A percentile compares a stretch with the other conserved stretches of the same genome.
phyloP scores from a whole-genome alignment of 2,329 filamentous ascomycete species.

The Mycosphaerella sp. region DNA sequence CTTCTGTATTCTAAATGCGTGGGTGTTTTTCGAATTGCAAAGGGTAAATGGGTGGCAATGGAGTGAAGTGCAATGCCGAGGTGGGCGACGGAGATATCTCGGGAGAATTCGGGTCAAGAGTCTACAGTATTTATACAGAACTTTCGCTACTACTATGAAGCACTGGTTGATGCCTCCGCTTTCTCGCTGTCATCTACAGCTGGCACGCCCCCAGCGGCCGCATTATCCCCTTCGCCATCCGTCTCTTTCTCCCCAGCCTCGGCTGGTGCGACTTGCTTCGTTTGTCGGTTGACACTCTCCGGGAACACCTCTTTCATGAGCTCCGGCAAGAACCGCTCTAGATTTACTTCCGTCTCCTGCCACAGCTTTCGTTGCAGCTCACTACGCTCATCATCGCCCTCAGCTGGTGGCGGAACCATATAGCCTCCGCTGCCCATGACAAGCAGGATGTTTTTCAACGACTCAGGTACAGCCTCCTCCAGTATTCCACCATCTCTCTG shows the following conservation, averaged over 20 bases:
- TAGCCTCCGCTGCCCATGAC: conserved; percentile 91
- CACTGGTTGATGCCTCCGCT: conserved; percentile 1
- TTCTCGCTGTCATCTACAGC: background rate
- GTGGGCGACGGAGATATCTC: no score
- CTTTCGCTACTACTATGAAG: background rate
- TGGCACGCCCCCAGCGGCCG: background rate
- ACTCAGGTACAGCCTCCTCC: conserved; percentile 93
- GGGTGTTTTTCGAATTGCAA: no score
- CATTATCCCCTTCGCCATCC: background rate
- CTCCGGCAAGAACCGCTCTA: conserved; percentile 55
- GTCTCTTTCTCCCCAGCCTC: background rate
- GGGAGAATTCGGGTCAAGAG: no score
- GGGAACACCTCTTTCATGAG: conserved; percentile 56
- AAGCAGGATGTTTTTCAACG: conserved; percentile 88
- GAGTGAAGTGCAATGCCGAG: no score
- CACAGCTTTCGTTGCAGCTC: conserved; percentile 50
- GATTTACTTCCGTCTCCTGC: conserved; percentile 54
- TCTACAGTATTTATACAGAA: background rate
- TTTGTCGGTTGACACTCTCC: conserved; percentile 27
- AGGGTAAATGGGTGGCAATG: no score
- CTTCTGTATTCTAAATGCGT: no score
- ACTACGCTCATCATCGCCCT: conserved; percentile 38
- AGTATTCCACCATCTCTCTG: conserved; percentile 58
- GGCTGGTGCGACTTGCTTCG: background rate
- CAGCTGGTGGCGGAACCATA: conserved; percentile 53